These are phyloP conservation scores for Epichloe brachyelytri DNA, from an alignment of 2,329 filamentous ascomycete genomes.

Conservation along the genomic window DNA sequence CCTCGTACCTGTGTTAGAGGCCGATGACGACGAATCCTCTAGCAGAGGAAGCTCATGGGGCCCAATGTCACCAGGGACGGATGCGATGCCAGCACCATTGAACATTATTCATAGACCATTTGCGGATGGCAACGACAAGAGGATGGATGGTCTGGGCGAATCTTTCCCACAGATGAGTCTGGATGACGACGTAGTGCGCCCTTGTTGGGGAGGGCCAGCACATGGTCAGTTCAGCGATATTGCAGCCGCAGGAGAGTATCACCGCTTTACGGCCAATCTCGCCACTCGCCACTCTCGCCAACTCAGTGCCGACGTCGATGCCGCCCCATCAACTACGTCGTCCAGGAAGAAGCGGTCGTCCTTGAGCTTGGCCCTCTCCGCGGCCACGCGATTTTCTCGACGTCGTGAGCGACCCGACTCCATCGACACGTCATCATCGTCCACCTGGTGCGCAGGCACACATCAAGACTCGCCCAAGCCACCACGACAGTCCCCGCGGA, in stretches of 20 bases:
- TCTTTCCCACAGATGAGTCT: neutral
- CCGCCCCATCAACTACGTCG: neutral
- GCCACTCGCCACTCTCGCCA: constrained; percentile 10
- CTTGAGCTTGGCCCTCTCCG: constrained; percentile 14
- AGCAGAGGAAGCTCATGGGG: constrained; percentile 13
- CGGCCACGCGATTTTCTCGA: constrained; percentile 15
- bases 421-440: constrained; percentile 3
- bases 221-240: constrained; percentile 19
- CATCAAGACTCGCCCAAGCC: neutral
- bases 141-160: neutral
- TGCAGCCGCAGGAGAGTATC: constrained; percentile 22
- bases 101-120: constrained; percentile 1
- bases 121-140: constrained; percentile 3
- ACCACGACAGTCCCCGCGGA: neutral
- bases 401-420: constrained; percentile 12
- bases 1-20: constrained; percentile 9
- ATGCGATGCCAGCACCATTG: constrained; percentile 6
- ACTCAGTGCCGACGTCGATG: neutral
- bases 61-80: constrained; percentile 9
- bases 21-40: constrained; percentile 9
- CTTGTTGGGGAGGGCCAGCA: constrained; percentile 10
- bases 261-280: constrained; percentile 20
- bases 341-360: constrained; percentile 9
- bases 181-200: constrained; percentile 4
- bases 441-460: neutral